Evolutionary conservation across 768 basidiomycete genomes (phyloP).

Genomic region (Mycena latifolia): DNA sequence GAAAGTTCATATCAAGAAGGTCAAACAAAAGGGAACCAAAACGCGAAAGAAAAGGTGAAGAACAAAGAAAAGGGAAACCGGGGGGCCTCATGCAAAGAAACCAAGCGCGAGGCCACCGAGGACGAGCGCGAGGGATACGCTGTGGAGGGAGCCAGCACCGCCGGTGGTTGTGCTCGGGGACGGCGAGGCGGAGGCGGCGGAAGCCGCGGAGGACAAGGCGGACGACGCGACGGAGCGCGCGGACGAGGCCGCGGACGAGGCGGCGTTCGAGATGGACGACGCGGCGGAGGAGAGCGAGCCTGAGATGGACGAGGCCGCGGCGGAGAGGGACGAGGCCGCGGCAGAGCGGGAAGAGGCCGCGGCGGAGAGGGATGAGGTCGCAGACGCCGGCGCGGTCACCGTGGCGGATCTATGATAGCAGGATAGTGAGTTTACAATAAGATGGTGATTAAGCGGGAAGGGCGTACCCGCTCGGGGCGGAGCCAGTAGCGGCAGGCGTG

Average conservation of each 20-base stretch:
- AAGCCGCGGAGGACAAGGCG: background rate
- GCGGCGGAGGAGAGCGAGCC: constrained; percentile 1
- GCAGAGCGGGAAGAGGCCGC: no score
- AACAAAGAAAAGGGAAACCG: no score
- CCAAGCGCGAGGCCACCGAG: no score
- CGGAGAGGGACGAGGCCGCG: background rate
- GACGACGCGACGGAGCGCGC: constrained; percentile 1
- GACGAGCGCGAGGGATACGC: background rate
- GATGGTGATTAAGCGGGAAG: no score
- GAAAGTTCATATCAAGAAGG: no score
- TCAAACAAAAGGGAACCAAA: no score
- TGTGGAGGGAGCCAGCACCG: background rate
- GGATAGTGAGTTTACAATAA: no score
- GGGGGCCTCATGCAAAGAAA: no score
- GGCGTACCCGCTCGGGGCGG: no score
- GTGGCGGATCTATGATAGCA: background rate
- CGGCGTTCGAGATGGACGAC: background rate
- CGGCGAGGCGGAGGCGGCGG: background rate
- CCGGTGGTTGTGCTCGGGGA: background rate
- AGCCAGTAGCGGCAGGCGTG: no score
- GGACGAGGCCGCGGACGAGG: background rate
- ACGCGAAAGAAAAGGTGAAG: no score
- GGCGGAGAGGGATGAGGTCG: no score
- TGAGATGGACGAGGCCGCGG: constrained; percentile 3
- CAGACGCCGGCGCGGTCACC: background rate